Base-by-base conservation (phyloP, 2,329 filamentous ascomycete genomes). In the Scortechinia acanthostroma region DNA sequence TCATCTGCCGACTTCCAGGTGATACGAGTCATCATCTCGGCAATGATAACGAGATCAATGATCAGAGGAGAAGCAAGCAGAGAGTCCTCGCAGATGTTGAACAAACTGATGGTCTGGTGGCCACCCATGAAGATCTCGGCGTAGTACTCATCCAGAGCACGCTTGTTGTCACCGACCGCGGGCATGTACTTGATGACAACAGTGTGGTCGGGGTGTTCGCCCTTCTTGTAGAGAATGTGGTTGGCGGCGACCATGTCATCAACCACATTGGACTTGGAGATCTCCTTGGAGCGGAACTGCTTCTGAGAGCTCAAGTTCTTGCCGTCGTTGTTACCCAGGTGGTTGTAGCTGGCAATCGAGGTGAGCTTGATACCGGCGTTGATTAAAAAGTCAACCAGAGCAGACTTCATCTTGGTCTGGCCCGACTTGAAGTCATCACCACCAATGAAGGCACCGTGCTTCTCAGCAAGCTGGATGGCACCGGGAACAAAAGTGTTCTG, bases 101-200 rank as follows among this genome's bases (percentile, higher is more conserved):
- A 96, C 64, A 98, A 76, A 58, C 86, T 91, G 56, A 98, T 98
- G 56, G 90, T 97, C 75, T 98, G 93, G 71, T 97, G 93, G 35
- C 93, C 93, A 53, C 93, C 93, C 70, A 97, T 79, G 79, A 98
- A 98, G 69, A 98, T 97, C 76, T 98, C 91, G 46, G 90, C 93
- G 56, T 96, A 96, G 79, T 98, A 98, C 76, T 98, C 93, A 60
- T 98, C 93, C 45, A 98, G 77, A 45, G 93, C 93, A 62, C 93
- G 90, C 82, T 98, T 98, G 79, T 96, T 94, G 71, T 98, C 93
- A 50, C 93, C 93, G 43, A 98, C 93, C 51, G 91, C 89, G 25
- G 93, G 93, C 91, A 98, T 95, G 76, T 98, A 98, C 80, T 98
- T 98, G 82, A 98, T 98, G 56, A 98, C 93, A 48, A 98, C 93